Evolutionary conservation across 208 protist genomes (phyloP).

Genomic region (Acanthamoeba culbertsoni): DNA sequence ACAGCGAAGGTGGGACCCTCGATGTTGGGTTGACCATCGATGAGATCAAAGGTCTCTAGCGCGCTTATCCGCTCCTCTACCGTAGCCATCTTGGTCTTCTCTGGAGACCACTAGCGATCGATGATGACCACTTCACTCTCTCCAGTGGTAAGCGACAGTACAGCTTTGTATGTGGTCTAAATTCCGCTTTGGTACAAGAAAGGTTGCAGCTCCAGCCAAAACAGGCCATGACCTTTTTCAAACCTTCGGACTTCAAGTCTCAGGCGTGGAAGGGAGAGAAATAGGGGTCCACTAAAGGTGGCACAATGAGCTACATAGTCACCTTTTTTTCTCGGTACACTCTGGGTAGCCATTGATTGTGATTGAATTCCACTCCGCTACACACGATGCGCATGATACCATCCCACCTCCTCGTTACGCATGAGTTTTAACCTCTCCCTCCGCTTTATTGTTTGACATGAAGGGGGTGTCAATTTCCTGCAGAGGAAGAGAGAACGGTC

Average conservation of each 20-base stretch:
- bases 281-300: no score
- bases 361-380: no score
- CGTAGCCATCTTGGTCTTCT: conserved; percentile 19
- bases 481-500: conserved; percentile 48
- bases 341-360: no score
- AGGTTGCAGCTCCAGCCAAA: no score
- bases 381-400: no score
- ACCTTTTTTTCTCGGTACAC: no score
- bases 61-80: conserved; percentile 47
- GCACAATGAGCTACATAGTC: no score
- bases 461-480: not conserved
- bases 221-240: no score
- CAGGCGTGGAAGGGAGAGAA: no score
- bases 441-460: not conserved
- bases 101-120: not conserved
- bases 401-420: not conserved
- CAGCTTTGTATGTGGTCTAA: no score
- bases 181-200: no score
- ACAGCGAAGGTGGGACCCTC: conserved; percentile 28
- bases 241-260: no score
- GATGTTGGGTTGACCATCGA: conserved; percentile 47
- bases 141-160: not conserved
- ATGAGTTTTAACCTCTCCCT: not conserved
- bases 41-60: conserved; percentile 40
- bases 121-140: not conserved